phyloP scores from a whole-genome alignment of 2,329 filamentous ascomycete species.

The Diaporthe aspalathi region DNA sequence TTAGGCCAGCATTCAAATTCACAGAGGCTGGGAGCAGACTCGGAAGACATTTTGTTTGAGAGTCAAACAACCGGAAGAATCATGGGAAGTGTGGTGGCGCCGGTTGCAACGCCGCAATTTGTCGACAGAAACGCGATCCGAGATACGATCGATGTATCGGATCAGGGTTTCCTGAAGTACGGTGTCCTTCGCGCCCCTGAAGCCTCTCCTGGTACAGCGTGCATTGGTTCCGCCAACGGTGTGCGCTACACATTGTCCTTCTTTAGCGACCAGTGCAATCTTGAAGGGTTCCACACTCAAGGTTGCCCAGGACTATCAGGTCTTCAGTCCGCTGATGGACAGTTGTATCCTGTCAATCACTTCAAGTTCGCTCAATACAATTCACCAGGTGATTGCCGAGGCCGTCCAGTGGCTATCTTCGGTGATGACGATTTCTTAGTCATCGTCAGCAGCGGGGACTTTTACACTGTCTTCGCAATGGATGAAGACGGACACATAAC shows the following conservation, averaged over 20 bases:
- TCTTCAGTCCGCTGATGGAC: neutral
- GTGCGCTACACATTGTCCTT: neutral
- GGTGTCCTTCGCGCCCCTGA: neutral
- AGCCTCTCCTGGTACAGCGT: neutral
- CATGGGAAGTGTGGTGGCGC: neutral
- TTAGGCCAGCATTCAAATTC: neutral
- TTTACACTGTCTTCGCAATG: constrained; percentile 19
- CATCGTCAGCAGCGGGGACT: neutral
- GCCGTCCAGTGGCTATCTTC: neutral
- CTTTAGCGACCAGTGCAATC: neutral
- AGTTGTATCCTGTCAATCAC: neutral
- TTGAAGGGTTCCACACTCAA: neutral
- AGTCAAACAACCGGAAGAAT: neutral
- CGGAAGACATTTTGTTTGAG: too few species aligned
- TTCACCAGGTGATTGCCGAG: too few species aligned
- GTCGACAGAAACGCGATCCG: too few species aligned
- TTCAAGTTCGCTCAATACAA: neutral
- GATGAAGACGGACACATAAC: constrained; percentile 22
- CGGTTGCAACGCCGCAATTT: neutral
- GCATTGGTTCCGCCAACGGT: neutral
- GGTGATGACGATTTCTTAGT: constrained; percentile 32
- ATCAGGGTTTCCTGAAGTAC: neutral
- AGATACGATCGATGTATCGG: neutral
- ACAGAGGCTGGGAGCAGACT: neutral
- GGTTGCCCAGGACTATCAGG: neutral